Percentiles rank a stretch among this genome's conserved stretches.
Conservation (phyloP, 2,329 filamentous ascomycete species). For the Arthrobotrys sphaeroides region DNA sequence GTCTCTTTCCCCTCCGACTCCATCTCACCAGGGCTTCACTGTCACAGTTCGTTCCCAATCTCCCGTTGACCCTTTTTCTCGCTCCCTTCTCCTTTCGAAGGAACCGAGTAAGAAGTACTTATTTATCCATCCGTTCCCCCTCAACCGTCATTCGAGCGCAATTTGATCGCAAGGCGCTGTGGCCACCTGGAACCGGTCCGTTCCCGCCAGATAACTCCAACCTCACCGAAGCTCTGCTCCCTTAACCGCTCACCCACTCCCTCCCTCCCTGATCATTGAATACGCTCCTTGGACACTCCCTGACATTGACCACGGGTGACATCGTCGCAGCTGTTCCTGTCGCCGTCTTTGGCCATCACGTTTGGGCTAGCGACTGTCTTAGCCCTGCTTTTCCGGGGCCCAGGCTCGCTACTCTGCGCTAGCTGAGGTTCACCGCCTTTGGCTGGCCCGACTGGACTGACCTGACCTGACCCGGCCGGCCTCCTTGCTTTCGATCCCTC, state of each 20-base stretch:
- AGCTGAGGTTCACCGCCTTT: conserved; percentile 6
- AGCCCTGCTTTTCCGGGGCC: conserved; percentile 40
- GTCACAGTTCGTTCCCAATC: too few species aligned
- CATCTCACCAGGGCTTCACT: too few species aligned
- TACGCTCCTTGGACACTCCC: too few species aligned
- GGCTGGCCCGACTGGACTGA: conserved; percentile 10
- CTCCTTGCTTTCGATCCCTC: conserved; percentile 10
- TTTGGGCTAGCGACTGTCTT: conserved; percentile 41
- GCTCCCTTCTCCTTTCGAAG: neutral
- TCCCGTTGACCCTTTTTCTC: too few species aligned
- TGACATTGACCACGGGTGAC: neutral
- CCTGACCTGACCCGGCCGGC: neutral
- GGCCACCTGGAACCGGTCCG: conserved; percentile 40
- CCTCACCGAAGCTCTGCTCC: neutral
- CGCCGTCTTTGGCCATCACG: conserved; percentile 44
- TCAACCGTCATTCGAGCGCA: conserved; percentile 35
- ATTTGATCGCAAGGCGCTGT: conserved; percentile 28
- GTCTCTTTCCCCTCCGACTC: neutral
- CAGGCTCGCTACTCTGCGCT: conserved; percentile 23
- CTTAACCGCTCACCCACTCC: neutral
- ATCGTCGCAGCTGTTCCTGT: conserved; percentile 9
- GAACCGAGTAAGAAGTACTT: neutral
- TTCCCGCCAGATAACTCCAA: conserved; percentile 19
- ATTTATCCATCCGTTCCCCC: conserved; percentile 17
- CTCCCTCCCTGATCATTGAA: too few species aligned